phyloP scores from a whole-genome alignment of 345 rosid species.

The Odontarrhena argentea region DNA sequence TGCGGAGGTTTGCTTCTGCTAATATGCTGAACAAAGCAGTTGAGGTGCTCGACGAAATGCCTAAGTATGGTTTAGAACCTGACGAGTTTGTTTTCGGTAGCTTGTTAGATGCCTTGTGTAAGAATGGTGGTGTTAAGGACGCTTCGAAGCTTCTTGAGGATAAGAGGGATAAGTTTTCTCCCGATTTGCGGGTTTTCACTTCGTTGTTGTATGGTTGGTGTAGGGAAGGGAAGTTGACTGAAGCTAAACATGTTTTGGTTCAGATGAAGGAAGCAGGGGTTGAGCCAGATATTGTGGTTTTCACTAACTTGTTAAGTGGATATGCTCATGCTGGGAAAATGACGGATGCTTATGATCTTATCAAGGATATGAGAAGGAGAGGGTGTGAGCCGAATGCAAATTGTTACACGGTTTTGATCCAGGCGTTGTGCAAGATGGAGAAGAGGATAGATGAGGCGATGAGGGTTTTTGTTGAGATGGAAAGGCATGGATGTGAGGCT shows the following conservation, averaged over 20 bases:
- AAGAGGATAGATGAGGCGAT: slow-evolving; percentile 82
- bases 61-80: slow-evolving; percentile 70
- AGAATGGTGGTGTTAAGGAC: slow-evolving; percentile 77
- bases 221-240: slow-evolving; percentile 73
- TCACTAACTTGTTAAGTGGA: slow-evolving; percentile 78
- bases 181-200: slow-evolving; percentile 62
- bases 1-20: slow-evolving; percentile 70
- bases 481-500: slow-evolving; percentile 68
- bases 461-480: slow-evolving; percentile 78
- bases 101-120: slow-evolving; percentile 82
- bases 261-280: slow-evolving; percentile 87
- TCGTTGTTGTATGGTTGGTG: slow-evolving; percentile 93
- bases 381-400: slow-evolving; percentile 71
- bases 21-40: slow-evolving; percentile 82
- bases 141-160: slow-evolving; percentile 86
- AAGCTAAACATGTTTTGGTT: slow-evolving; percentile 79
- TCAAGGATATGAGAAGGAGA: slow-evolving; percentile 78
- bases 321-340: slow-evolving; percentile 72
- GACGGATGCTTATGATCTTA: slow-evolving; percentile 73
- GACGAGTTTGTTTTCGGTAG: slow-evolving; percentile 78
- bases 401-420: slow-evolving; percentile 81
- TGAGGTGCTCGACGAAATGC: slow-evolving; percentile 92
- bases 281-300: slow-evolving; percentile 87
- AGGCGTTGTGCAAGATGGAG: slow-evolving; percentile 67
- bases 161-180: slow-evolving; percentile 59